Evolutionary conservation across 139 green algal species (phyloP).

Genomic region (Yamagishiella unicocca): DNA sequence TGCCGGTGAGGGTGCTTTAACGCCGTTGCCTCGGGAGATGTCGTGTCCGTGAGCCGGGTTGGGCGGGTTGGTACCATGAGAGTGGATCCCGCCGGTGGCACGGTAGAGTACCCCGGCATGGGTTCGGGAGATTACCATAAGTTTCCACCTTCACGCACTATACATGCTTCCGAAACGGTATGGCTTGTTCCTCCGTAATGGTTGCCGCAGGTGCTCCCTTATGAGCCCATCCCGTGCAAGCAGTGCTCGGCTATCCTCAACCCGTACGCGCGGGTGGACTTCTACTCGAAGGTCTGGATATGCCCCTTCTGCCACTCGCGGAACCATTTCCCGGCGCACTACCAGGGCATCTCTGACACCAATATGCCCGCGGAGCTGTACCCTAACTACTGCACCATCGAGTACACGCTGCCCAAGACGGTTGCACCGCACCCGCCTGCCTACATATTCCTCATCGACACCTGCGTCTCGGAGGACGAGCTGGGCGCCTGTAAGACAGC

Average conservation of each 20-base stretch:
- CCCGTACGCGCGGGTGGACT: conserved; percentile 94
- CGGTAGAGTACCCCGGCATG: no score
- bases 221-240: conserved; percentile 97
- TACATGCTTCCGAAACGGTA: no score
- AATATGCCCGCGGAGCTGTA: conserved; percentile 97
- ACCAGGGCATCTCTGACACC: conserved; percentile 88
- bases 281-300: conserved; percentile 92
- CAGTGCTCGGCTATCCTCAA: conserved; percentile 94
- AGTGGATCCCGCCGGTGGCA: no score
- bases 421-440: conserved; percentile 78
- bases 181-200: no score
- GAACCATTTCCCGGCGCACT: conserved; percentile 98
- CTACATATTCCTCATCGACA: conserved; percentile 98
- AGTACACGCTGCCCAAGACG: conserved; percentile 90
- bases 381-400: conserved; percentile 94
- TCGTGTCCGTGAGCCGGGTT: no score
- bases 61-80: no score
- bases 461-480: conserved; percentile 91
- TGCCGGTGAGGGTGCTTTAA: conserved; percentile 80
- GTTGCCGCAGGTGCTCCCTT: conserved; percentile 89
- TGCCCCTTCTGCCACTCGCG: conserved; percentile 96
- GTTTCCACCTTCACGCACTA: no score
- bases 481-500: conserved; percentile 82
- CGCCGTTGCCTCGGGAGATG: not conserved
- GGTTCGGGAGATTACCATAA: no score